A percentile compares a stretch with the other conserved stretches of the same genome.
phyloP scores from a whole-genome alignment of 2,329 filamentous ascomycete genomes.

The Allantophomopsis cytisporea region DNA sequence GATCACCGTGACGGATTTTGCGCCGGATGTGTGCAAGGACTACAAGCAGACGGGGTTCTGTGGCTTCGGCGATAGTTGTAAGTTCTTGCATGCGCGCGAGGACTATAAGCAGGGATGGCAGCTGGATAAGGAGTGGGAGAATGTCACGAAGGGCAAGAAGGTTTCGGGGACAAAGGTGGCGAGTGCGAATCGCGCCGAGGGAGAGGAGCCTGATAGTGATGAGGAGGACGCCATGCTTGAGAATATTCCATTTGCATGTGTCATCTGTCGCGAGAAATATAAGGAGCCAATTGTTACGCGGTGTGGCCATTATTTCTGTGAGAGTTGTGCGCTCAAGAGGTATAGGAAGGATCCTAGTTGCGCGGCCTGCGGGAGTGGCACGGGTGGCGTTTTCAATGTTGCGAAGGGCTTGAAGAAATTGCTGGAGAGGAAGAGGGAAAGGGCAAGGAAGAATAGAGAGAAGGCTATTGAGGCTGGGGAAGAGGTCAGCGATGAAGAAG shows the following conservation, averaged over 20 bases:
- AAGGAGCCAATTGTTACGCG: conserved; percentile 66
- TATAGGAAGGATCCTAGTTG: conserved; percentile 78
- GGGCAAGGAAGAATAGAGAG: conserved; percentile 36
- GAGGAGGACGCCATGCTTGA: conserved; percentile 18
- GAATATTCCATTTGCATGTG: conserved; percentile 20
- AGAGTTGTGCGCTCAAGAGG: conserved; percentile 72
- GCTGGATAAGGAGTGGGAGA: conserved; percentile 89
- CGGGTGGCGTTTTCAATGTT: conserved; percentile 75
- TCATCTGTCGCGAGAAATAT: conserved; percentile 17
- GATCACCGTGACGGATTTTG: conserved; percentile 81
- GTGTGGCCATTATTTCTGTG: conserved; percentile 94
- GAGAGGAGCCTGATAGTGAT: conserved; percentile 30
- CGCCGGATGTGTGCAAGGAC: conserved; percentile 91
- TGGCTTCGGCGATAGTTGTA: conserved; percentile 46
- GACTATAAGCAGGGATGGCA: conserved; percentile 92
- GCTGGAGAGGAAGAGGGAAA: conserved; percentile 49
- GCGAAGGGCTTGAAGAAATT: conserved; percentile 71
- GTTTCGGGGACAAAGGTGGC: conserved; percentile 37
- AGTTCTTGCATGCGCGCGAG: conserved; percentile 63
- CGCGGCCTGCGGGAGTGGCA: conserved; percentile 69
- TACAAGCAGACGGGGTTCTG: conserved; percentile 63
- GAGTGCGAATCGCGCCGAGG: conserved; percentile 15
- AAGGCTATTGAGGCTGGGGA: conserved; percentile 36
- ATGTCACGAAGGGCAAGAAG: conserved; percentile 59
- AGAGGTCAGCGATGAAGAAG: conserved; percentile 31